These are phyloP conservation scores for Candida ulmi DNA, from an alignment of 805 yeast genomes.

Conservation along the genomic window DNA sequence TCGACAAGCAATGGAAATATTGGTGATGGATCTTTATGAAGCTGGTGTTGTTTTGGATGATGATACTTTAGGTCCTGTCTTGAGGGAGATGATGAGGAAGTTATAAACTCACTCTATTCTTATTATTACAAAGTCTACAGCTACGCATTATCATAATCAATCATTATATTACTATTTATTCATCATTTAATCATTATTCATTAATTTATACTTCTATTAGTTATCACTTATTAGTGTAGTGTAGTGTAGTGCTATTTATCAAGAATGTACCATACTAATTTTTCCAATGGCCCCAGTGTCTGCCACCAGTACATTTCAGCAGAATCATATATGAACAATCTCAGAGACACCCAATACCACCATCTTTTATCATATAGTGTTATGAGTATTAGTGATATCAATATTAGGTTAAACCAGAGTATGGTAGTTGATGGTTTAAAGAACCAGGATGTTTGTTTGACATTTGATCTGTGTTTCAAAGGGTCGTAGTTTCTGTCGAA, in stretches of 20 bases:
- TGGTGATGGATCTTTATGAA: slow-evolving; percentile 12
- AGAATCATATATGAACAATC: not conserved
- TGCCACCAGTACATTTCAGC: slow-evolving; percentile 9
- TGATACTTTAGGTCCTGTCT: slow-evolving; percentile 9
- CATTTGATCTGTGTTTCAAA: no score
- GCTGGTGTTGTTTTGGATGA: slow-evolving; percentile 10
- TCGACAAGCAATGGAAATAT: slow-evolving; percentile 9
- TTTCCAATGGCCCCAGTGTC: not conserved
- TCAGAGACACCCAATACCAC: not conserved
- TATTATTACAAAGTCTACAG: not conserved
- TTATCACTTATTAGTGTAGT: not conserved
- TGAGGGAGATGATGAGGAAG: slow-evolving; percentile 8
- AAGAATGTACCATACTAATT: slow-evolving; percentile 1
- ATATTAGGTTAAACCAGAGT: not conserved
- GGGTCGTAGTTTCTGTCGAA: no score
- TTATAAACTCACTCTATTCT: not conserved
- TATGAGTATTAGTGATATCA: not conserved
- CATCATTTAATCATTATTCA: not conserved
- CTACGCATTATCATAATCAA: no score
- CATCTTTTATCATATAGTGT: not conserved
- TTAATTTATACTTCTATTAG: not conserved
- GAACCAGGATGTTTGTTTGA: no score
- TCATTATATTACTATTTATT: no score
- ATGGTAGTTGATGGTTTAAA: no score
- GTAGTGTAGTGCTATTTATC: not conserved